phyloP scores from a whole-genome alignment of 108 stramenopile genomes.

The Parmales sp. region DNA sequence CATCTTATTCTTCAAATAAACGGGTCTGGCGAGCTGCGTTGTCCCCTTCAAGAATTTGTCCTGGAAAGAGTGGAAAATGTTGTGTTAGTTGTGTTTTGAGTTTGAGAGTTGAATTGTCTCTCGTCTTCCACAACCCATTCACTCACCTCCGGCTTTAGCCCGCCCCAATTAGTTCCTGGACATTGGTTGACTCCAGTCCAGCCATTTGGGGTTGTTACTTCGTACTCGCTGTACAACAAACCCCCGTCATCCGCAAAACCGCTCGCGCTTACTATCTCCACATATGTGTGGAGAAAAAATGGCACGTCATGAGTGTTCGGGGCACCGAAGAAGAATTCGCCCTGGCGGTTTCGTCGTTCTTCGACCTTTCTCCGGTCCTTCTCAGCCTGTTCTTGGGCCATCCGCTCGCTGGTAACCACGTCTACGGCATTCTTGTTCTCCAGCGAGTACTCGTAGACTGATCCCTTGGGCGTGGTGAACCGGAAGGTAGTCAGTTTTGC shows the following conservation, averaged over 20 bases:
- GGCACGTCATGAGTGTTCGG: not conserved
- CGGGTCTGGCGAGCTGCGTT: not conserved
- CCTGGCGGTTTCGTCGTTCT: not conserved
- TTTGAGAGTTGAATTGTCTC: too few species aligned
- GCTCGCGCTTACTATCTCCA: not conserved
- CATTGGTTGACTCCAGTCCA: not conserved
- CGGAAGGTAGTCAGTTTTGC: not conserved
- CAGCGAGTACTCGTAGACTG: not conserved
- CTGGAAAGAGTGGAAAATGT: too few species aligned
- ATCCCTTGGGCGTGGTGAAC: not conserved
- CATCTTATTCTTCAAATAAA: not conserved
- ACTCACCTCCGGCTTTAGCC: not conserved
- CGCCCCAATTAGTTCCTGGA: slow-evolving; percentile 1
- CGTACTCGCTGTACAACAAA: not conserved
- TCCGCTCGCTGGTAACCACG: not conserved
- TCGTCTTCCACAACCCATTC: too few species aligned
- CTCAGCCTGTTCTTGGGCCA: not conserved
- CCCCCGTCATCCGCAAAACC: not conserved
- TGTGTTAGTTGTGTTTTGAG: too few species aligned
- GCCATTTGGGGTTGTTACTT: not conserved
- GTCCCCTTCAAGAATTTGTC: not conserved
- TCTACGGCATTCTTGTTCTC: slow-evolving; percentile 1
- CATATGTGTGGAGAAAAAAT: not conserved
- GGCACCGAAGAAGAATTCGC: not conserved
- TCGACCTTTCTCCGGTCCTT: slow-evolving; percentile 3